Conservation (phyloP, 2,329 filamentous ascomycete genomes). For the Phialophora chinensis region DNA sequence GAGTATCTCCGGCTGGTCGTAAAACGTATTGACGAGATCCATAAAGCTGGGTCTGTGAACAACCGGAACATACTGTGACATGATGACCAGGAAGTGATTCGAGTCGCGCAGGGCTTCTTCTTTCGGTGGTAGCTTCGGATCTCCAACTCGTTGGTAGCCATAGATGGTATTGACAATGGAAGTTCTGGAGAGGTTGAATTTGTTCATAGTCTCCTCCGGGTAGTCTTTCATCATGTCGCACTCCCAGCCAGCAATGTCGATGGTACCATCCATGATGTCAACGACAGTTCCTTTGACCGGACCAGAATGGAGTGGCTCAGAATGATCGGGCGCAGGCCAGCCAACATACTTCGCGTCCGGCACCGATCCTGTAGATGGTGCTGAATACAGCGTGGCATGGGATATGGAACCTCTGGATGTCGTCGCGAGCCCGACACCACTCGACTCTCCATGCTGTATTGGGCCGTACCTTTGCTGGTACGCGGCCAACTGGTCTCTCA, state of each 20-base stretch:
- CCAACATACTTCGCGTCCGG: constrained; percentile 37
- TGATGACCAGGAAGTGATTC: constrained; percentile 75
- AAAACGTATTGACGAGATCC: constrained; percentile 72
- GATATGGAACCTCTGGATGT: constrained; percentile 10
- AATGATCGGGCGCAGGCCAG: constrained; percentile 35
- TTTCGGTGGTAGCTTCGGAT: constrained; percentile 67
- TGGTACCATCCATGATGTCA: constrained; percentile 76
- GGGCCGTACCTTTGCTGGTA: constrained; percentile 64
- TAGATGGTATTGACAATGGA: constrained; percentile 71
- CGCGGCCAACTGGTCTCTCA: constrained; percentile 70
- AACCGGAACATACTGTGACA: constrained; percentile 74
- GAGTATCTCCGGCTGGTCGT: constrained; percentile 68
- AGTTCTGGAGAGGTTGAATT: constrained; percentile 75
- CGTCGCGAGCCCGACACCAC: constrained; percentile 11
- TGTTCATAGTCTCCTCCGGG: constrained; percentile 49
- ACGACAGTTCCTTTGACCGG: constrained; percentile 72
- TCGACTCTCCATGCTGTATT: constrained; percentile 22
- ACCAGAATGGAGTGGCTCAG: constrained; percentile 28
- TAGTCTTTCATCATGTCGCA: constrained; percentile 63
- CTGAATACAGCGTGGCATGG: constrained; percentile 15
- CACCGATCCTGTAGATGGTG: constrained; percentile 18
- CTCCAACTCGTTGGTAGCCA: constrained; percentile 61
- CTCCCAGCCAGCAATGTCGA: constrained; percentile 74
- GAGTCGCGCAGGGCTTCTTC: constrained; percentile 71
- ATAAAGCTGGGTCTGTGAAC: constrained; percentile 79